Conservation (phyloP, 805 yeast species). For the Nakazawaea wickerhamii region DNA sequence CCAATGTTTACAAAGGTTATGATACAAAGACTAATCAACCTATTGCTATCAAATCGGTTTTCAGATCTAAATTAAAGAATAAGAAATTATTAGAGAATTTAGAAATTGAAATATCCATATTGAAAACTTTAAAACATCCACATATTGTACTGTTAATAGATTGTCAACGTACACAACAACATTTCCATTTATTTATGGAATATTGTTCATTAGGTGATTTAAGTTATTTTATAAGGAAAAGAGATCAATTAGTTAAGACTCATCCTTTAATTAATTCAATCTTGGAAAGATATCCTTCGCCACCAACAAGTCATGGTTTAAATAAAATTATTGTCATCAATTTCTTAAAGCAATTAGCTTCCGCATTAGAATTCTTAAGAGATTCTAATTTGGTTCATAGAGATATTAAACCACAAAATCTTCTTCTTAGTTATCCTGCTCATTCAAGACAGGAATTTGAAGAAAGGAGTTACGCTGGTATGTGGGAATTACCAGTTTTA, state of each 20-base stretch:
- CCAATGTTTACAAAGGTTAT: constrained; percentile 86
- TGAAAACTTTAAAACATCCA: constrained; percentile 85
- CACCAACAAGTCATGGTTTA: constrained; percentile 69
- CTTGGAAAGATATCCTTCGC: constrained; percentile 78
- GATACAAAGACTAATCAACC: constrained; percentile 46
- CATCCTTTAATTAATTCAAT: constrained; percentile 78
- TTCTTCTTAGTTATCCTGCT: constrained; percentile 76
- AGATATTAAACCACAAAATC: constrained; percentile 92
- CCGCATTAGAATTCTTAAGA: constrained; percentile 79
- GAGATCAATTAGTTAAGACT: constrained; percentile 62
- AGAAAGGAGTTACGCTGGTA: constrained; percentile 59
- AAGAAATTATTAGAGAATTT: constrained; percentile 85
- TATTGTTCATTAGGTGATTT: constrained; percentile 94
- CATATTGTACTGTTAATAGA: constrained; percentile 87
- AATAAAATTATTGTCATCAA: constrained; percentile 75
- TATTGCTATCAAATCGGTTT: constrained; percentile 87
- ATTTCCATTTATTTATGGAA: constrained; percentile 91
- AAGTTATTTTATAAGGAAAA: constrained; percentile 75
- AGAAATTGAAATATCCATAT: constrained; percentile 86
- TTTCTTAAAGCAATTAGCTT: constrained; percentile 79
- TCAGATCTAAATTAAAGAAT: constrained; percentile 73
- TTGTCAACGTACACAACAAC: constrained; percentile 66
- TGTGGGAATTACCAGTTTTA: constrained; percentile 83
- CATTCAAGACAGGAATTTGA: constrained; percentile 58
- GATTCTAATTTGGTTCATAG: constrained; percentile 85